These are phyloP conservation scores for Sequoia sempervirens DNA, from an alignment of 75 land plant species.

Conservation along the genomic window DNA sequence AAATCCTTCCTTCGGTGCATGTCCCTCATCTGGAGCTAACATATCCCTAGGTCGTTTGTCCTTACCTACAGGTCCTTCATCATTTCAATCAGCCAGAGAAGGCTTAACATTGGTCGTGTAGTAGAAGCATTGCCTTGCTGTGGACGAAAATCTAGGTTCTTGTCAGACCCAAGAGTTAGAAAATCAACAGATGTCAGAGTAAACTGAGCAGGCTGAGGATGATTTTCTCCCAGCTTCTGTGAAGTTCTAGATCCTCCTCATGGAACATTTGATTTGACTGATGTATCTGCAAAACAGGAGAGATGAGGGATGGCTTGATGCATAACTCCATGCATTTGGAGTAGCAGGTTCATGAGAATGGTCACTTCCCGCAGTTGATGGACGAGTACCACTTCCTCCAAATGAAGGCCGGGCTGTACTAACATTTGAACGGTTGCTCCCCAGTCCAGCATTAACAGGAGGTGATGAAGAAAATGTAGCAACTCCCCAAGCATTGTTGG, in stretches of 20 bases:
- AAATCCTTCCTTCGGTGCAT: conserved; percentile 31
- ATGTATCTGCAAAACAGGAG: conserved; percentile 66
- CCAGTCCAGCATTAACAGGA: conserved; percentile 31
- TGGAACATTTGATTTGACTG: conserved; percentile 32
- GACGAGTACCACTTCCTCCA: conserved; percentile 78
- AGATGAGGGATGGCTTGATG: conserved; percentile 53
- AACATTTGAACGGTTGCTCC: conserved; percentile 29
- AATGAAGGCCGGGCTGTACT: conserved; percentile 67
- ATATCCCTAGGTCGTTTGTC: conserved; percentile 19
- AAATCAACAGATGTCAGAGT: conserved; percentile 68
- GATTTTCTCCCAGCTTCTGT: conserved; percentile 29
- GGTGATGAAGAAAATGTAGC: conserved; percentile 52
- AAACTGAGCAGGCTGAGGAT: conserved; percentile 49
- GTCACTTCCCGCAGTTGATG: conserved; percentile 68
- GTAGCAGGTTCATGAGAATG: conserved; percentile 32
- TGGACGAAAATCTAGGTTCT: conserved; percentile 32
- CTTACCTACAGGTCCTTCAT: conserved; percentile 16
- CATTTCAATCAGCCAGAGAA: conserved; percentile 3
- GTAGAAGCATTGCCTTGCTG: conserved; percentile 21
- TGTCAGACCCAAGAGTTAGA: conserved; percentile 69
- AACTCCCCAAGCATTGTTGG: conserved; percentile 64
- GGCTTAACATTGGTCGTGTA: background rate
- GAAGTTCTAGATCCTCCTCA: conserved; percentile 45
- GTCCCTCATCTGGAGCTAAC: conserved; percentile 16
- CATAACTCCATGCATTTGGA: conserved; percentile 51